Evolutionary conservation across 192 early-diverging fungal species (phyloP).

Genomic region (Coemansia sp.): DNA sequence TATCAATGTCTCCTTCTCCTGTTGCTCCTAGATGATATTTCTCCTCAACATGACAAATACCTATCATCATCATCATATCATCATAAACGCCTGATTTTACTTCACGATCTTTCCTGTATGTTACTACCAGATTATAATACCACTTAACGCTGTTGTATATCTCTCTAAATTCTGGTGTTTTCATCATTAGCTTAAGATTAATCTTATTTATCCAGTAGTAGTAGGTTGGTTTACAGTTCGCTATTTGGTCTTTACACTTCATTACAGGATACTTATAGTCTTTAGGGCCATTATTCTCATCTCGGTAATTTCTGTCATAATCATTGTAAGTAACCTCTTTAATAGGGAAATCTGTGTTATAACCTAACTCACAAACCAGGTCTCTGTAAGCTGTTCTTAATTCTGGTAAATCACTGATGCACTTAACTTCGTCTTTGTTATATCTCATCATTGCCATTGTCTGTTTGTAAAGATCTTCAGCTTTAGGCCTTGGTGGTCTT

Average conservation of each 20-base stretch:
- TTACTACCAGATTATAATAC: not conserved
- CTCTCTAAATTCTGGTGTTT: not conserved
- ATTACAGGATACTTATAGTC: not conserved
- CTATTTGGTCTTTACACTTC: not conserved
- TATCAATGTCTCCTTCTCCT: no score
- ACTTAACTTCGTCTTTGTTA: not conserved
- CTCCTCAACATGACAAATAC: conserved; percentile 3
- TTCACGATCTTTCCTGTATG: not conserved
- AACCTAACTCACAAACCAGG: no score
- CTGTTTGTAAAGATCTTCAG: not conserved
- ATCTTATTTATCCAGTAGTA: not conserved
- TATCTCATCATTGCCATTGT: not conserved
- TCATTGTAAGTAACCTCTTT: not conserved
- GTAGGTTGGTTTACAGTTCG: no score
- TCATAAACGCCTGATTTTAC: not conserved
- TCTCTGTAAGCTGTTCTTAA: not conserved
- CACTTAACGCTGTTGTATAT: no score
- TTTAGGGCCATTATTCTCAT: not conserved
- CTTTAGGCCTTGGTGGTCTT: not conserved
- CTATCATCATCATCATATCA: not conserved
- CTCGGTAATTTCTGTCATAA: not conserved
- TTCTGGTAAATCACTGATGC: not conserved
- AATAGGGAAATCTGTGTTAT: not conserved
- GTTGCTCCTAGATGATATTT: not conserved
- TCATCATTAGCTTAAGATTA: not conserved